phyloP scores from a whole-genome alignment of 2,329 filamentous ascomycete species.

The Calonectria pauciramosa region DNA sequence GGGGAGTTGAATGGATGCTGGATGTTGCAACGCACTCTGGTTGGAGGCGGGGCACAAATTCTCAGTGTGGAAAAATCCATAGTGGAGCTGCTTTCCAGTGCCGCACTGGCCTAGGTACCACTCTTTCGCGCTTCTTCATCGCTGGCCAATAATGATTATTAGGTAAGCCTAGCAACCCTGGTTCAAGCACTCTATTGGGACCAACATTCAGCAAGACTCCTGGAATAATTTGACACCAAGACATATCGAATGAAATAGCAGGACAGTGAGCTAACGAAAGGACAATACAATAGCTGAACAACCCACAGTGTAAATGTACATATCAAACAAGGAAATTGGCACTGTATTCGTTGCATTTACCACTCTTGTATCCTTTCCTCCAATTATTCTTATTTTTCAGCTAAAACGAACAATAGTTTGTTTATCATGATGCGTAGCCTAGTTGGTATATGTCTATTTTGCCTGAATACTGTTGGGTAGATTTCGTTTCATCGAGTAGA shows the following conservation, averaged over 20 bases:
- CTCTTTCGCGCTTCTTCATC: background rate
- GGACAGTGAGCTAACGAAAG: background rate
- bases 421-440: background rate
- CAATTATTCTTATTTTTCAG: background rate
- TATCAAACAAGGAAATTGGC: background rate
- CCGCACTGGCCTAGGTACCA: background rate
- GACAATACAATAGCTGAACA: background rate
- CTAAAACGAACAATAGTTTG: background rate
- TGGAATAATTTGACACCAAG: background rate
- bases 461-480: background rate
- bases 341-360: background rate
- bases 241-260: background rate
- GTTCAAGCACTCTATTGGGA: background rate
- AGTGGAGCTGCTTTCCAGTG: constrained; percentile 10
- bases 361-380: background rate
- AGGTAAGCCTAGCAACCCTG: background rate
- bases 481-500: background rate
- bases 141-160: background rate
- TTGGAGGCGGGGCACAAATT: constrained; percentile 42
- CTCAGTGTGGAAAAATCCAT: constrained; percentile 17
- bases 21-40: constrained; percentile 20
- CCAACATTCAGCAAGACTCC: background rate
- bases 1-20: constrained; percentile 38
- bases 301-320: background rate
- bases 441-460: background rate